These are phyloP conservation scores for Quercus mongolica DNA, from an alignment of 306 rosid species.

Conservation along the genomic window DNA sequence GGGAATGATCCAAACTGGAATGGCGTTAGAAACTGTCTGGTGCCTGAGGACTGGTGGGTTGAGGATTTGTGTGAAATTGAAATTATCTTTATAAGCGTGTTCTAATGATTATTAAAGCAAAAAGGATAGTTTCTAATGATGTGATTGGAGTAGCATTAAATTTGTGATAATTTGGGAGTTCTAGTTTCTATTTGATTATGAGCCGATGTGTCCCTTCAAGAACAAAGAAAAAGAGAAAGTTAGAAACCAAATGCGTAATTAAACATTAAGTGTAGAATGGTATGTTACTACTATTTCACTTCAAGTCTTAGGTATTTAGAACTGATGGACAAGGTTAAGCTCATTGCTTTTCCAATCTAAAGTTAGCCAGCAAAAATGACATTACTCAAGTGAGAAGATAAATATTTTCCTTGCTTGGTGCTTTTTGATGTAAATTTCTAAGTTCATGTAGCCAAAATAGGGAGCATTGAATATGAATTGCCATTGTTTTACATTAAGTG, in stretches of 20 bases:
- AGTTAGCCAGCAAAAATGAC: neutral
- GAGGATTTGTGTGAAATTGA: conserved; percentile 93
- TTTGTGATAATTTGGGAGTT: neutral
- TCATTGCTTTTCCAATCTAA: neutral
- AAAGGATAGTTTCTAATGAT: conserved; percentile 47
- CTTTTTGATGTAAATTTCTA: neutral
- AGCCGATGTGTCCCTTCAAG: neutral
- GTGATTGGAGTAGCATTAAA: conserved; percentile 86
- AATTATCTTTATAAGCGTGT: conserved; percentile 66
- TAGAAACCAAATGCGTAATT: too few relatives aligned
- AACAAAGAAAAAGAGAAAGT: too few relatives aligned
- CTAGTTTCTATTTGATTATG: neutral
- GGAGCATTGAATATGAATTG: neutral
- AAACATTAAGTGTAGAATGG: too few relatives aligned
- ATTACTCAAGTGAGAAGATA: neutral
- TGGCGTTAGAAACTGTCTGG: conserved; percentile 56
- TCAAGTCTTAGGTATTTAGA: neutral
- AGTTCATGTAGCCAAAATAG: neutral
- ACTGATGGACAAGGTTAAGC: neutral
- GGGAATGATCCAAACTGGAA: conserved; percentile 56
- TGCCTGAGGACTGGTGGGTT: conserved; percentile 97
- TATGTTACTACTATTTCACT: too few relatives aligned
- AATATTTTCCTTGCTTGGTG: neutral
- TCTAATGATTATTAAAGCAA: conserved; percentile 49
- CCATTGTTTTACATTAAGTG: neutral